A percentile compares a stretch with the other conserved stretches of the same genome.
Conservation (phyloP, 192 early-diverging fungal species). For the Geranomyces michiganensis region DNA sequence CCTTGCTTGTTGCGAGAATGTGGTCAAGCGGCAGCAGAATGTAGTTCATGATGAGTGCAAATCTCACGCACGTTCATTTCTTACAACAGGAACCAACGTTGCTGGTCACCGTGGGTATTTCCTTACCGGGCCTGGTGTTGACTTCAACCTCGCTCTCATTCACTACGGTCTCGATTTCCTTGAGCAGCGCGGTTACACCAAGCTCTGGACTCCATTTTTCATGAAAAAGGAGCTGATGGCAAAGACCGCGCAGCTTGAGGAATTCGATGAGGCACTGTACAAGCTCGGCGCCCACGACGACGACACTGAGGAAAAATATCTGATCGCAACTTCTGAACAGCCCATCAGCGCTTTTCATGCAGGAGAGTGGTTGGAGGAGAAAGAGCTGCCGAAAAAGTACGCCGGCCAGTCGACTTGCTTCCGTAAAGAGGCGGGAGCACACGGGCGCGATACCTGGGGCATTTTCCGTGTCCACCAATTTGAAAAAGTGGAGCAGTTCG, state of each 20-base stretch:
- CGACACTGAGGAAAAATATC: slow-evolving; percentile 83
- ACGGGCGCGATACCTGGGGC: slow-evolving; percentile 97
- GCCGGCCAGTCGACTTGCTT: slow-evolving; percentile 99
- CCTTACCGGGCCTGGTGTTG: slow-evolving; percentile 91
- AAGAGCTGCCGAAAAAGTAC: slow-evolving; percentile 81
- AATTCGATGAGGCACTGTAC: slow-evolving; percentile 99
- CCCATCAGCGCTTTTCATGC: slow-evolving; percentile 97
- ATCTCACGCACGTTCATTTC: background rate
- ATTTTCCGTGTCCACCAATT: slow-evolving; percentile 99
- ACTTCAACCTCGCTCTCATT: slow-evolving; percentile 94
- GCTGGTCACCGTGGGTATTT: slow-evolving; percentile 99
- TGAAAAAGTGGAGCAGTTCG: slow-evolving; percentile 99
- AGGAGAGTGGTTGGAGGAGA: slow-evolving; percentile 92
- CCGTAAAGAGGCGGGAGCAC: slow-evolving; percentile 98
- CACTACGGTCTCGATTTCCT: slow-evolving; percentile 96
- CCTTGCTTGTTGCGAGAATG: no score
- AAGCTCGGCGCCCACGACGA: slow-evolving; percentile 67
- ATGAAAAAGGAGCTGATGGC: slow-evolving; percentile 98
- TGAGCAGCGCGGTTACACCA: slow-evolving; percentile 76
- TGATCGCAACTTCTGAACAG: slow-evolving; percentile 99
- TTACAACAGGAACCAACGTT: slow-evolving; percentile 69
- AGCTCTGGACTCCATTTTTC: slow-evolving; percentile 97
- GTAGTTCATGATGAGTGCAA: background rate
- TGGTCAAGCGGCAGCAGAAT: no score
- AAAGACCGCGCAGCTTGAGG: slow-evolving; percentile 95